Percentiles rank a stretch among this genome's conserved stretches.
Evolutionary conservation across 2,329 filamentous ascomycete species (phyloP).

Genomic region (Raffaelea arxii): DNA sequence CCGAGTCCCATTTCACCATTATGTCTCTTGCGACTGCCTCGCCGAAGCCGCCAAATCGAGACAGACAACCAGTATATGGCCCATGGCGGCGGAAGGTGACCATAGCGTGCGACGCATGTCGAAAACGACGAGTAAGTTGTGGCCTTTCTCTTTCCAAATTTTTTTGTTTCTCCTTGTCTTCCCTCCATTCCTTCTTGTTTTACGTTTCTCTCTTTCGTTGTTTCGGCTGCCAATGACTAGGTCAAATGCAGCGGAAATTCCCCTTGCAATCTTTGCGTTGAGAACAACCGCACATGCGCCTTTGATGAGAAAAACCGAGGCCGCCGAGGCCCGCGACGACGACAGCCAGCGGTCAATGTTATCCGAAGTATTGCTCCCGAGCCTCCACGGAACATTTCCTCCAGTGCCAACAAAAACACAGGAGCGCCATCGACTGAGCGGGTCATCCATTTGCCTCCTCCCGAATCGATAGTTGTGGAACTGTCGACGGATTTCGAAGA

Average conservation of each 20-base stretch:
- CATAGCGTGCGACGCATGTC: neutral
- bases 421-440: too few species aligned
- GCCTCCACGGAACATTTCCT: too few species aligned
- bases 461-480: neutral
- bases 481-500: neutral
- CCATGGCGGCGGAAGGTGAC: neutral
- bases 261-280: neutral
- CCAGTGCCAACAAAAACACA: too few species aligned
- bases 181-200: too few species aligned
- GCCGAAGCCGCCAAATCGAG: neutral
- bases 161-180: too few species aligned
- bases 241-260: neutral
- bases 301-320: constrained; percentile 1
- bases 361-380: neutral
- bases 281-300: neutral
- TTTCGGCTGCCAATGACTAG: neutral
- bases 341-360: neutral
- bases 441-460: too few species aligned
- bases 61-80: neutral
- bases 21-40: neutral
- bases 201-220: too few species aligned
- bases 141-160: too few species aligned
- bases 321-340: neutral
- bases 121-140: constrained; percentile 1
- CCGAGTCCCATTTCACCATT: too few species aligned